phyloP scores from a whole-genome alignment of 2,329 filamentous ascomycete genomes.

The Arthroderma sp. region DNA sequence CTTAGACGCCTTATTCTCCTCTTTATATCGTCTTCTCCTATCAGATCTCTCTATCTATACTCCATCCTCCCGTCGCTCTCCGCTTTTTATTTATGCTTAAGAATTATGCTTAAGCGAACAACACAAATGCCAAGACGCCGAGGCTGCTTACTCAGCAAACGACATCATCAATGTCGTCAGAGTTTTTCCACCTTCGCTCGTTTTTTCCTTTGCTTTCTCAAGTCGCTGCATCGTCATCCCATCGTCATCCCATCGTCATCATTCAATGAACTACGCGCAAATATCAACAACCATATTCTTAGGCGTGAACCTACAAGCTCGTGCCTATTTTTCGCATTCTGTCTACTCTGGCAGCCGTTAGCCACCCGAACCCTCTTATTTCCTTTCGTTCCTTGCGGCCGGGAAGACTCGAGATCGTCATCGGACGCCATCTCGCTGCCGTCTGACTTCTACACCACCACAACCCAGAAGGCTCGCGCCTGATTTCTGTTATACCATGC shows the following conservation, averaged over 20 bases:
- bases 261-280: conserved; percentile 2
- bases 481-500: conserved; percentile 21
- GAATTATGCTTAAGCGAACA: conserved; percentile 4
- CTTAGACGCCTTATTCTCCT: no score
- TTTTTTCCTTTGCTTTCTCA: conserved; percentile 14
- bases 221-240: conserved; percentile 13
- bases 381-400: conserved; percentile 3
- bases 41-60: not conserved
- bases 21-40: not conserved
- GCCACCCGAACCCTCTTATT: conserved; percentile 14
- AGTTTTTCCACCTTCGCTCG: conserved; percentile 10
- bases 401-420: conserved; percentile 10
- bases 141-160: conserved; percentile 8
- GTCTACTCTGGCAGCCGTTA: conserved; percentile 14
- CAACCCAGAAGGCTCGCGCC: conserved; percentile 6
- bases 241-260: conserved; percentile 12
- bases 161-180: conserved; percentile 18
- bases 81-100: not conserved
- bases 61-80: no score
- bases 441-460: conserved; percentile 11
- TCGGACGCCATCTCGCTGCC: conserved; percentile 3
- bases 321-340: not conserved
- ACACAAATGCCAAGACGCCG: not conserved
- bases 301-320: not conserved
- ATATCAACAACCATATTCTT: conserved; percentile 10